Conservation (phyloP, 495 filamentous ascomycete genomes). For the Cercophora newfieldiana region DNA sequence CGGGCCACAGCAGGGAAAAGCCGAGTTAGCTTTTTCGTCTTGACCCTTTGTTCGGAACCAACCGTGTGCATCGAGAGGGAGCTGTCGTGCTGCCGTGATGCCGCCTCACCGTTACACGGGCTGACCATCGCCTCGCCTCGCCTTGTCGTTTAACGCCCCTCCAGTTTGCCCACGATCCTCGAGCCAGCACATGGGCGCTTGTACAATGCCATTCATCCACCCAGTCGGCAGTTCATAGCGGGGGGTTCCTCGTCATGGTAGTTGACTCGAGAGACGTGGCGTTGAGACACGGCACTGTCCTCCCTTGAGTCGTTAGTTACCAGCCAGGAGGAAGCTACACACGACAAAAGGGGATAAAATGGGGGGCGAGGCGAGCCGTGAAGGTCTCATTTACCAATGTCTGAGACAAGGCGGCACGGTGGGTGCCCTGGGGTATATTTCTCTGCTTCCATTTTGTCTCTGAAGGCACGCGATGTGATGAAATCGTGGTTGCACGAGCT, state of each 20-base stretch:
- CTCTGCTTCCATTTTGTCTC: too few species aligned
- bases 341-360: neutral
- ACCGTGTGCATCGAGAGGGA: neutral
- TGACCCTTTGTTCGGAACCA: too few species aligned
- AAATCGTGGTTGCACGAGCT: neutral
- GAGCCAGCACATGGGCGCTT: neutral
- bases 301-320: too few species aligned
- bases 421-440: too few species aligned
- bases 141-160: neutral
- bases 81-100: constrained; percentile 3
- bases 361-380: neutral
- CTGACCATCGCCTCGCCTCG: constrained; percentile 15
- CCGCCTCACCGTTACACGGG: constrained; percentile 8
- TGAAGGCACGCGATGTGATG: too few species aligned
- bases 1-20: neutral
- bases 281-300: too few species aligned
- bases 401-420: neutral
- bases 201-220: too few species aligned
- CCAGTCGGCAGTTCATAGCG: neutral
- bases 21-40: too few species aligned
- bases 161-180: neutral
- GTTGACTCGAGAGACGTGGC: neutral
- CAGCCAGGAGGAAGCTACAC: neutral
- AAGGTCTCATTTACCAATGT: neutral
- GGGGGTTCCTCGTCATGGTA: neutral